phyloP scores from a whole-genome alignment of 2,329 filamentous ascomycete species.

The Fusarium tuaranense region DNA sequence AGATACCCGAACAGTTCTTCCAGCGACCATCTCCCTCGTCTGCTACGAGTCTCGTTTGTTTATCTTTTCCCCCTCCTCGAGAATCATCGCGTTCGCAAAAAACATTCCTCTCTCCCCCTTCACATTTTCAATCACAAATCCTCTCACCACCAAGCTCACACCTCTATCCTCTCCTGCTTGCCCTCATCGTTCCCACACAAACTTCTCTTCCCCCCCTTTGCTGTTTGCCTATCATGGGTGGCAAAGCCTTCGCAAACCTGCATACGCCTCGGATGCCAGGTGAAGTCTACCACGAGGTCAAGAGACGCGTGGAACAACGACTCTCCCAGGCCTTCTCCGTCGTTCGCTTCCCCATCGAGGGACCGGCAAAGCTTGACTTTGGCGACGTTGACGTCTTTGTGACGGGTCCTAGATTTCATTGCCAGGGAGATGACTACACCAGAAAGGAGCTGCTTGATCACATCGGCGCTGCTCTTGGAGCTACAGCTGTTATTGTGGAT shows the following conservation, averaged over 20 bases:
- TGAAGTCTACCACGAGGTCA: conserved; percentile 66
- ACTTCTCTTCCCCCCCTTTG: not conserved
- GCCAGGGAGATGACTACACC: conserved; percentile 46
- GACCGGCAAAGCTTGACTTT: conserved; percentile 73
- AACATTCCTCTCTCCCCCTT: conserved; percentile 1
- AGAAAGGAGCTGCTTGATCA: conserved; percentile 13
- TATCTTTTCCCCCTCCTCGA: not conserved
- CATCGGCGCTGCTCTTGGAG: conserved; percentile 54
- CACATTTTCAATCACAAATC: conserved; percentile 5
- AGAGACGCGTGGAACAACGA: conserved; percentile 56
- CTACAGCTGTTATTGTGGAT: conserved; percentile 52
- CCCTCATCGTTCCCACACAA: not conserved
- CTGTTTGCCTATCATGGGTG: conserved; percentile 67
- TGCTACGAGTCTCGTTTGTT: not conserved
- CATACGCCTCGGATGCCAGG: conserved; percentile 74
- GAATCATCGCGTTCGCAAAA: conserved; percentile 1
- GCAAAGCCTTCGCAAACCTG: conserved; percentile 68
- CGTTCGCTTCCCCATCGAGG: conserved; percentile 73
- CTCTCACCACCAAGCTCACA: not conserved
- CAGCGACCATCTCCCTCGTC: not conserved
- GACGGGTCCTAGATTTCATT: conserved; percentile 45
- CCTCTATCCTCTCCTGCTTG: not conserved
- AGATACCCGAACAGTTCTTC: not conserved
- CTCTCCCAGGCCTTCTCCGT: conserved; percentile 64
- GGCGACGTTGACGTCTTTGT: conserved; percentile 83